Percentiles rank a stretch among this genome's conserved stretches.
These are phyloP conservation scores for Gynochthodes officinalis DNA, from an alignment of 257 asterid species.

Conservation along the genomic window DNA sequence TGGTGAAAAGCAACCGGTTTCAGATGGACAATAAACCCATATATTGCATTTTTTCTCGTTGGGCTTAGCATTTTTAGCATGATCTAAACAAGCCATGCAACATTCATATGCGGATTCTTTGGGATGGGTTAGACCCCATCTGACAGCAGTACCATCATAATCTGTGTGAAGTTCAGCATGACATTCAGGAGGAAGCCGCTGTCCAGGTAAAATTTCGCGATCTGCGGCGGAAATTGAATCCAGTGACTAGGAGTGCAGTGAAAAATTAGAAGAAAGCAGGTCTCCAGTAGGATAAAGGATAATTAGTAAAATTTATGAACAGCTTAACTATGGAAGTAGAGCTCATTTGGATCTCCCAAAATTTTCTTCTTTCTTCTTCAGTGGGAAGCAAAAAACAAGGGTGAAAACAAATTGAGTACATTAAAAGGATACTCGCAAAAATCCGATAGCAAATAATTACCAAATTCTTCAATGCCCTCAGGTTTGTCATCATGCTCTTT, in stretches of 20 bases:
- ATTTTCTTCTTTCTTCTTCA: not conserved
- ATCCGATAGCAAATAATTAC: slow-evolving; percentile 37
- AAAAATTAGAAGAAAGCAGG: not conserved
- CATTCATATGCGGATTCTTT: slow-evolving; percentile 95
- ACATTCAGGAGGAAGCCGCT: slow-evolving; percentile 80
- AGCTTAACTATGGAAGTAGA: not conserved
- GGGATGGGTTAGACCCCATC: slow-evolving; percentile 93
- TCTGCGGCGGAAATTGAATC: slow-evolving; percentile 39
- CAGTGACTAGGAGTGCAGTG: not conserved
- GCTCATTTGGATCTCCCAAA: not conserved
- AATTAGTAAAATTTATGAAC: not conserved
- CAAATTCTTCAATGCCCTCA: slow-evolving; percentile 72
- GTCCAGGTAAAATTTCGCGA: slow-evolving; percentile 61
- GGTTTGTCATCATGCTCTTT: slow-evolving; percentile 83
- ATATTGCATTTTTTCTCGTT: slow-evolving; percentile 65
- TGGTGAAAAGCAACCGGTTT: slow-evolving; percentile 87
- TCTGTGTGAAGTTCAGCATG: slow-evolving; percentile 77
- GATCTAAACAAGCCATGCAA: slow-evolving; percentile 86
- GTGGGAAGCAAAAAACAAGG: not conserved
- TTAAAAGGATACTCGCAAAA: not conserved
- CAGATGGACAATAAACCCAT: slow-evolving; percentile 92
- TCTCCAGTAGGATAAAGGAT: not conserved
- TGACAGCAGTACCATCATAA: slow-evolving; percentile 79
- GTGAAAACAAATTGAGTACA: not conserved
- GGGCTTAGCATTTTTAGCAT: slow-evolving; percentile 64